Evolutionary conservation across 257 asterid genomes (phyloP).

Genomic region (Scutellaria galericulata): DNA sequence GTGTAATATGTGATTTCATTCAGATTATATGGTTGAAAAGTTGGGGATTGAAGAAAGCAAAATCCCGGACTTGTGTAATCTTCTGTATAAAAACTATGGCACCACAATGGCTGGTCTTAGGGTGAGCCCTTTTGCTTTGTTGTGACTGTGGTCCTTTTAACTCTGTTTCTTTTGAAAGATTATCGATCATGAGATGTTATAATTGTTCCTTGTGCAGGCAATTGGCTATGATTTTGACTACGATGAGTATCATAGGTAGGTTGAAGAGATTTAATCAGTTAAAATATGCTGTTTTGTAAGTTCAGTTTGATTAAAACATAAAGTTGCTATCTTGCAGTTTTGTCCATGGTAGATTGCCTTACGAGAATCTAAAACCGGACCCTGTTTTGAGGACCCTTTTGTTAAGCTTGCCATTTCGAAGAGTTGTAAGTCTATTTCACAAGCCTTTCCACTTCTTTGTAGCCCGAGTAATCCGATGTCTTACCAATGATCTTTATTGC

Average conservation of each 20-base stretch:
- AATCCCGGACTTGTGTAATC: slow-evolving; percentile 64
- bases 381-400: slow-evolving; percentile 81
- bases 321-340: slow-evolving; percentile 53
- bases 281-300: not conserved
- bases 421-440: slow-evolving; percentile 66
- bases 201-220: slow-evolving; percentile 62
- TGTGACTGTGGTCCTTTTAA: not conserved
- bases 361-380: slow-evolving; percentile 84
- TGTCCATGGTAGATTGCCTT: slow-evolving; percentile 98
- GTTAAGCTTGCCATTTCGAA: slow-evolving; percentile 72
- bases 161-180: slow-evolving; percentile 11
- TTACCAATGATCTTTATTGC: not conserved
- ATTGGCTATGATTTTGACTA: slow-evolving; percentile 94
- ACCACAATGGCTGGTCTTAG: slow-evolving; percentile 99
- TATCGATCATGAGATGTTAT: slow-evolving; percentile 9
- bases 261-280: not conserved
- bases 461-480: not conserved
- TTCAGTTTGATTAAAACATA: slow-evolving; percentile 14
- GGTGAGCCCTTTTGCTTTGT: slow-evolving; percentile 47
- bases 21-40: slow-evolving; percentile 86
- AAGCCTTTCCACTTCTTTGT: not conserved
- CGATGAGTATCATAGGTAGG: slow-evolving; percentile 89
- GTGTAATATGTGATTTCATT: not conserved
- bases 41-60: slow-evolving; percentile 75
- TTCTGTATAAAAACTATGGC: slow-evolving; percentile 85